phyloP scores from a whole-genome alignment of 805 yeast genomes.

The Kuraishia cidri region DNA sequence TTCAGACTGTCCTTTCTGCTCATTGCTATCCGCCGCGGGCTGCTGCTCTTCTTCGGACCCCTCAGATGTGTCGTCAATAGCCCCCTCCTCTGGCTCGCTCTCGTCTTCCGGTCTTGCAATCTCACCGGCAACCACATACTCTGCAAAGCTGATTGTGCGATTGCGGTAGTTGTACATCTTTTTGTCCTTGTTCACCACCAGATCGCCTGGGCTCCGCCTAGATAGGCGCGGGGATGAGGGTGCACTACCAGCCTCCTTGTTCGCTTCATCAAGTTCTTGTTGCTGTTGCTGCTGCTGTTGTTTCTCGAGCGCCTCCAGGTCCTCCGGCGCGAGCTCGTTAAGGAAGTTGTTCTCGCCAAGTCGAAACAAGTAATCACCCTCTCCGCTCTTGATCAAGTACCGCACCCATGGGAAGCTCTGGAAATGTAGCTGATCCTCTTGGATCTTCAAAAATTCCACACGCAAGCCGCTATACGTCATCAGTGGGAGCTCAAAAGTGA shows the following conservation, averaged over 20 bases:
- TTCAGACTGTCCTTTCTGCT: too few relatives aligned
- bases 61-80: too few relatives aligned
- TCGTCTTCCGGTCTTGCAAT: conserved; percentile 1
- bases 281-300: background rate
- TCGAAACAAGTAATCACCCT: conserved; percentile 18
- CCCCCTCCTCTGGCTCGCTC: conserved; percentile 8
- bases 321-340: conserved; percentile 4
- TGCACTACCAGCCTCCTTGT: conserved; percentile 2
- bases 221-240: too few relatives aligned
- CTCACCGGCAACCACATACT: conserved; percentile 11
- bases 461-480: conserved; percentile 58
- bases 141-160: conserved; percentile 13
- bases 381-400: conserved; percentile 37
- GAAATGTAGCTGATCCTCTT: conserved; percentile 45
- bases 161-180: conserved; percentile 5
- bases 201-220: too few relatives aligned
- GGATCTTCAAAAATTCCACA: conserved; percentile 57
- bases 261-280: conserved; percentile 1
- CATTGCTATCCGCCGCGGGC: too few relatives aligned
- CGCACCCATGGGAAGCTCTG: conserved; percentile 74
- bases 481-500: conserved; percentile 58
- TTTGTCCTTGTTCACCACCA: background rate
- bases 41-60: too few relatives aligned
- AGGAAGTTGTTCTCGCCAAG: conserved; percentile 7
- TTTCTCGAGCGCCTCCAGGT: too few relatives aligned